Evolutionary conservation across 257 asterid species (phyloP).

Genomic region (Pogostemon cablin): DNA sequence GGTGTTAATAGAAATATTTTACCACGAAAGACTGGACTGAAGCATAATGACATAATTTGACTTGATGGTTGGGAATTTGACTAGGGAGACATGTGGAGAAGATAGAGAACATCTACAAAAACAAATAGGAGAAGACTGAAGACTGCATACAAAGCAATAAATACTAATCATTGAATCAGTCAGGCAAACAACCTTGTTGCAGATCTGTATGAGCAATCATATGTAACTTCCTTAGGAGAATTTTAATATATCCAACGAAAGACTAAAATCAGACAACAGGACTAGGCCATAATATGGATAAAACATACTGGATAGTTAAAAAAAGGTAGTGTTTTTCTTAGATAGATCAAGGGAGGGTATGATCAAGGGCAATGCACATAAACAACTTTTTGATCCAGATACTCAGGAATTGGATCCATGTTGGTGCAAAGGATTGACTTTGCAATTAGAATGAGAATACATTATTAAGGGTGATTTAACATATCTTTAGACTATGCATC

Average conservation of each 20-base stretch:
- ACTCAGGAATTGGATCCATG: background rate
- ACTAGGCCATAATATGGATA: conserved; percentile 15
- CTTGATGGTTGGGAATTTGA: conserved; percentile 12
- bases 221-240: conserved; percentile 18
- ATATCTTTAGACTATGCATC: conserved; percentile 3
- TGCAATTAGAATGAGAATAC: conserved; percentile 10
- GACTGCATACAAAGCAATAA: background rate
- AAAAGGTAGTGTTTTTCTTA: background rate
- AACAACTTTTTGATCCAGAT: too few relatives aligned
- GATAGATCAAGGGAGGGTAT: background rate
- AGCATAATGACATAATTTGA: conserved; percentile 7
- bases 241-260: conserved; percentile 14
- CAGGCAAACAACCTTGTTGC: conserved; percentile 6
- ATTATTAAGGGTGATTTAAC: background rate
- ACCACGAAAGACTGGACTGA: conserved; percentile 27
- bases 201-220: conserved; percentile 4
- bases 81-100: conserved; percentile 11
- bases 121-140: conserved; percentile 9
- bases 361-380: too few relatives aligned
- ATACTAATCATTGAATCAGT: conserved; percentile 18
- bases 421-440: conserved; percentile 6
- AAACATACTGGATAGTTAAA: conserved; percentile 13
- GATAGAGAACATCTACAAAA: conserved; percentile 4
- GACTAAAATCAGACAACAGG: conserved; percentile 4
- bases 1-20: conserved; percentile 18